Base-by-base conservation (phyloP, 2,329 filamentous ascomycete species). In the Apiospora aurea region DNA sequence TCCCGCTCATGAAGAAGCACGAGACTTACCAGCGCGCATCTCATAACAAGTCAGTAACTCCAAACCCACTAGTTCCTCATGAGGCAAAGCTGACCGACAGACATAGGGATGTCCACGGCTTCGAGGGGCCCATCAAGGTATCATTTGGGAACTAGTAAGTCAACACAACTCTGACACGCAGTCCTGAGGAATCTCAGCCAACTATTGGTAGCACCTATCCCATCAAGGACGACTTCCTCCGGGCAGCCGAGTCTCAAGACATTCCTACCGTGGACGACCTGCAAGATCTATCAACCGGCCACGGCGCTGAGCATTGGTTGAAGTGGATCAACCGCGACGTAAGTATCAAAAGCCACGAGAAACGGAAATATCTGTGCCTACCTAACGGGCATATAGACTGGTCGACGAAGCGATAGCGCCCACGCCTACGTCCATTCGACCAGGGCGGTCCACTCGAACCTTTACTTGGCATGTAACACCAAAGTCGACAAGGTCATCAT, bases 371-470 rank as follows among this genome's bases (percentile, higher is more conserved):
- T 29, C 34, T 38, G 10, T 2, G 18, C n/a, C 49, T 41, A 21
- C 5, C 44, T 68, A 3, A 47, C n/a, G n/a, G n/a, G 21, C 14
- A 18, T 34, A 61, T 71, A 89, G 81, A 90, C 88, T 78, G 93
- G 93, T 64, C 90, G 93, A 69, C 91, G 93, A 72, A 93, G 90
- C 73, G 93, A 95, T 82, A 92, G 91, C 70, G 93, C 93, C 8
- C 93, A 94, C 77, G 92, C 90, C 2, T 95, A 95, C 76, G 86
- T 96, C 73, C 93, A 96, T 81, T 90, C 91, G 70, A 95, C 93
- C 6, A 88, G 93, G 69, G 86, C 92, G 1, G 87, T 91, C 51
- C 86, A 94, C 79, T 86, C 87, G 74, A 95, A 94, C 79, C 81
- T 95, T 68, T 93, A 94, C 77, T 84, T 95, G 21, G 88, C 91